Evolutionary conservation across 345 rosid genomes (phyloP).

Genomic region (Zanthoxylum bungeanum): DNA sequence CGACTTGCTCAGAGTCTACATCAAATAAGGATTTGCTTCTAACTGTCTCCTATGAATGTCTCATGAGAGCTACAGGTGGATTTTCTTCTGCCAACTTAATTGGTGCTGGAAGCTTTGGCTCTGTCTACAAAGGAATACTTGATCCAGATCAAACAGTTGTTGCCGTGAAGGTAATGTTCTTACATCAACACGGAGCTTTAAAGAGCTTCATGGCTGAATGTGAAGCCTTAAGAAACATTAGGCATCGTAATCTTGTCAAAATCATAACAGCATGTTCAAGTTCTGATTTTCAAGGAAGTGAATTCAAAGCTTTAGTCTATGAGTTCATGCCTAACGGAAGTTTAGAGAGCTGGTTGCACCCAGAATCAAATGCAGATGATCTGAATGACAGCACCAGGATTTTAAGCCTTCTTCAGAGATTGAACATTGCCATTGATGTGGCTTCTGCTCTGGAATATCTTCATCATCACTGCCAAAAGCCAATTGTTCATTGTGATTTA

Average conservation of each 20-base stretch:
- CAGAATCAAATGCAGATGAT: background rate
- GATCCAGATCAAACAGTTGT: background rate
- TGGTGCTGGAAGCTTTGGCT: slow-evolving; percentile 33
- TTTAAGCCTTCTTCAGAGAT: slow-evolving; percentile 11
- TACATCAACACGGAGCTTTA: slow-evolving; percentile 1
- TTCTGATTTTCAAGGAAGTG: background rate
- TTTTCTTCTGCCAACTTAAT: slow-evolving; percentile 28
- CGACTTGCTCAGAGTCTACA: background rate
- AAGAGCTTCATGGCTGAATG: slow-evolving; percentile 16
- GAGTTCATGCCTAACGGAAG: slow-evolving; percentile 12
- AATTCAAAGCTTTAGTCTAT: slow-evolving; percentile 13
- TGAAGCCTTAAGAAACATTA: slow-evolving; percentile 10
- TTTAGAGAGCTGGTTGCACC: slow-evolving; percentile 13
- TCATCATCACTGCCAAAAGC: background rate
- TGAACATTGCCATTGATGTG: slow-evolving; percentile 11
- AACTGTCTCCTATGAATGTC: slow-evolving; percentile 18
- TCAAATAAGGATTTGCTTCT: background rate
- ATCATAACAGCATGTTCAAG: slow-evolving; percentile 8
- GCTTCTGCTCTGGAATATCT: slow-evolving; percentile 12
- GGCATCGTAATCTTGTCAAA: slow-evolving; percentile 12
- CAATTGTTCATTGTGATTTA: slow-evolving; percentile 8
- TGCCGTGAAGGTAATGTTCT: slow-evolving; percentile 22
- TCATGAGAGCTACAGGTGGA: slow-evolving; percentile 26
- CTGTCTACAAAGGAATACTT: slow-evolving; percentile 30
- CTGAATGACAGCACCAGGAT: background rate